Evolutionary conservation across 495 filamentous ascomycete genomes (phyloP), one percentile per base, ranked within the genome.

Genomic region (Podospora tetraspora): DNA sequence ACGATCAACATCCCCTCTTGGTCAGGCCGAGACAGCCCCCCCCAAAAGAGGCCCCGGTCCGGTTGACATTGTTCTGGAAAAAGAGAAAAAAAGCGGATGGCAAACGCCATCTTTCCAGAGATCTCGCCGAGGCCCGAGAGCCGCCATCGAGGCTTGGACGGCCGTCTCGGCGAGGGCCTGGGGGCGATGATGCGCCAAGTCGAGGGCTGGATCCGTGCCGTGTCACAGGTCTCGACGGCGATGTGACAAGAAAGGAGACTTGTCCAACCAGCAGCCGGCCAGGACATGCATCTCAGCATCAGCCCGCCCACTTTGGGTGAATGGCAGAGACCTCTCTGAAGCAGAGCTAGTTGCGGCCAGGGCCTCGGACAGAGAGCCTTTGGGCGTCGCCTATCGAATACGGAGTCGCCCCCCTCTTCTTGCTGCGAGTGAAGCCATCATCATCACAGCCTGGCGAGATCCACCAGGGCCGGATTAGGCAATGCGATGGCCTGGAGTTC

Each of bases 251-350:
- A 61, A 10, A 32, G 56, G 27, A 16, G 57, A 52, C 37, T 56
- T 61, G 67, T 69, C 67, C 67, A 69, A 69, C 67, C 60, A 68
- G 61, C 65, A 27, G 25, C 52, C 58, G 60, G 7, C 60, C n/a
- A 59, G 30, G 34, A 34, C 10, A n/a, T 61, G 65, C 58, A 66
- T 27, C 13, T 16, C n/a, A 34, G 27, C 57, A 27, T 66, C 34
- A 23, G 22, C 23, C n/a, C 27, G 34, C 25, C 57, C 13, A 25
- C 21, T 57, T 61, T 32, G 65, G 57, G 25, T 59, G 58, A 52
- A 24, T 52, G 57, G 22, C 65, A 58, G 58, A 66, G 25, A 66
- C 65, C 34, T 66, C 34, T 66, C 27, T 58, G 22, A 24, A 57
- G 61, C 32, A 25, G 24, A 60, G 59, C 21, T 23, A 27, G 37